Evolutionary conservation across 2,329 filamentous ascomycete species (phyloP).

Genomic region (Alternaria consortialis): DNA sequence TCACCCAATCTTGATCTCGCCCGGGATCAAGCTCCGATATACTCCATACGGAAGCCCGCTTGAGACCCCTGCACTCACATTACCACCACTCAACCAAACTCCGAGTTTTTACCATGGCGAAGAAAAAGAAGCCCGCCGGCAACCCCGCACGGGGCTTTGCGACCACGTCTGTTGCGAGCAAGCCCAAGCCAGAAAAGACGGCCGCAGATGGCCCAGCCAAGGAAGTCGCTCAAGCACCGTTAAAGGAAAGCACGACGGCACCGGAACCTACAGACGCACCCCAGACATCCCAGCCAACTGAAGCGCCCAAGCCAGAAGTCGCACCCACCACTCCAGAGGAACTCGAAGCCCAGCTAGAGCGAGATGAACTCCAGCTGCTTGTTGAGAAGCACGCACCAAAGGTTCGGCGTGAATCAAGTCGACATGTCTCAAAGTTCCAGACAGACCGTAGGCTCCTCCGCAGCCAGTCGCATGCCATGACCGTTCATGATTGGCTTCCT

Average conservation of each 20-base stretch:
- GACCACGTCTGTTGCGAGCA: conserved; percentile 90
- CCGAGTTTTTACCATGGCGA: conserved; percentile 69
- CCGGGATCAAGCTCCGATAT: conserved; percentile 48
- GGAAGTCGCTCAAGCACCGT: conserved; percentile 12
- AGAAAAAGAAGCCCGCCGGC: conserved; percentile 88
- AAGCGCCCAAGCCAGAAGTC: conserved; percentile 45
- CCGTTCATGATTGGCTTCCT: conserved; percentile 80
- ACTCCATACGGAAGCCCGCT: conserved; percentile 44
- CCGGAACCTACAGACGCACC: conserved; percentile 10
- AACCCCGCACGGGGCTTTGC: conserved; percentile 94
- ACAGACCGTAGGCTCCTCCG: conserved; percentile 86
- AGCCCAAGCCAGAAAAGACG: conserved; percentile 63
- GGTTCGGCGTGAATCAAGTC: conserved; percentile 78
- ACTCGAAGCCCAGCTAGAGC: conserved; percentile 86
- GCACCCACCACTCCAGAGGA: conserved; percentile 80
- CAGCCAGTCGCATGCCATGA: conserved; percentile 76
- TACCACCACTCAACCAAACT: not conserved
- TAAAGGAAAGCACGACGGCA: conserved; percentile 25
- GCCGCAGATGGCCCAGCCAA: conserved; percentile 28
- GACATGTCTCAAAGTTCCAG: conserved; percentile 79
- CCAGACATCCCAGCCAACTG: conserved; percentile 12
- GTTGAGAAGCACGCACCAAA: conserved; percentile 86
- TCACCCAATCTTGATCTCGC: conserved; percentile 46
- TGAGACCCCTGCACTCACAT: conserved; percentile 19
- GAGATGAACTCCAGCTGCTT: conserved; percentile 86